Conservation (phyloP, 2,329 filamentous ascomycete species). For the Lecanoromycetidae sp. region DNA sequence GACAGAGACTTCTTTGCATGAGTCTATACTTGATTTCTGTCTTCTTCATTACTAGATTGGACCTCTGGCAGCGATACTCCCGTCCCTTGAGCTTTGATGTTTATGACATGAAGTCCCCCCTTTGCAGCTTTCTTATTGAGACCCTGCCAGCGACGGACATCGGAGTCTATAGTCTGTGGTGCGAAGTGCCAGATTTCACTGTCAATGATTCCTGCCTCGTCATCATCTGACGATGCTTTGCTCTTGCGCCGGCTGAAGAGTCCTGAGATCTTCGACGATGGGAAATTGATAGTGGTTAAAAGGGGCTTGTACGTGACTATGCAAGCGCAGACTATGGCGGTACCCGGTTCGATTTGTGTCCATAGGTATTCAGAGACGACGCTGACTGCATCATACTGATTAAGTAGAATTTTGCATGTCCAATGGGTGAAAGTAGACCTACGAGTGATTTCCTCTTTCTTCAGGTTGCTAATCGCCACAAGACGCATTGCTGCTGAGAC, state of each 20-base stretch:
- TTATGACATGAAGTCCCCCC: not conserved
- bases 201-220: not conserved
- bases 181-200: not conserved
- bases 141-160: not conserved
- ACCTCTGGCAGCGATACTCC: too few species aligned
- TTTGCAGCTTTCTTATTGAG: not conserved
- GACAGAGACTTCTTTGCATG: too few species aligned
- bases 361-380: constrained; percentile 8
- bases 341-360: constrained; percentile 9
- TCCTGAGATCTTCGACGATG: not conserved
- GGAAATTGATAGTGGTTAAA: not conserved
- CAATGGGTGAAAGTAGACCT: not conserved
- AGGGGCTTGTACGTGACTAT: constrained; percentile 11
- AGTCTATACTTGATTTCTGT: too few species aligned
- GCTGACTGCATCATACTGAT: not conserved
- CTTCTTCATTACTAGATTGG: too few species aligned
- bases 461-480: not conserved
- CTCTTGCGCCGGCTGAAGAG: not conserved
- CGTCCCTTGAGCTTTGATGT: too few species aligned
- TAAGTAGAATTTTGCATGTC: not conserved
- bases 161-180: not conserved
- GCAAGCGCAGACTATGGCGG: constrained; percentile 13
- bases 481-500: constrained; percentile 7
- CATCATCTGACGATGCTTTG: not conserved
- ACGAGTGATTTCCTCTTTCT: constrained; percentile 1